These are phyloP conservation scores for Fusarium ambrosium DNA, from an alignment of 2,329 filamentous ascomycete species.

Conservation along the genomic window DNA sequence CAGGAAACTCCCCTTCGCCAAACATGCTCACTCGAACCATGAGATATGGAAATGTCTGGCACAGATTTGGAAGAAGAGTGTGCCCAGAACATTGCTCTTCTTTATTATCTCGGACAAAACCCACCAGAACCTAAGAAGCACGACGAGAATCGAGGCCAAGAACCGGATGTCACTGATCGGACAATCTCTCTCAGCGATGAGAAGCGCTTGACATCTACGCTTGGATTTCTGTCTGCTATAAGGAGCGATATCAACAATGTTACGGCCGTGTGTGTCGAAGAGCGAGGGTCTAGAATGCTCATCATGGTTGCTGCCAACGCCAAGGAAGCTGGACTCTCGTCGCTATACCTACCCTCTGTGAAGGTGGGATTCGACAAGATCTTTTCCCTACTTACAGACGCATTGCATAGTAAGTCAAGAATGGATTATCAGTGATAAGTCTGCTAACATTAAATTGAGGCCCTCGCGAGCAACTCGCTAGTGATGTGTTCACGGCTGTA, in stretches of 20 bases:
- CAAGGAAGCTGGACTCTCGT: not conserved
- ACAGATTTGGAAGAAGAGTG: conserved; percentile 1
- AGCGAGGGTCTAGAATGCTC: conserved; percentile 9
- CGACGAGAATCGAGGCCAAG: not conserved
- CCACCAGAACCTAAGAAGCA: too few relatives aligned
- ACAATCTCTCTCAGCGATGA: conserved; percentile 33
- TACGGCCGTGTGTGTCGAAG: conserved; percentile 39
- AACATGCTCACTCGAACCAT: not conserved
- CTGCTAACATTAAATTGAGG: conserved; percentile 4
- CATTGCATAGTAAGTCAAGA: not conserved
- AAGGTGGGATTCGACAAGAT: conserved; percentile 33
- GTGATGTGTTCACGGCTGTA: conserved; percentile 12
- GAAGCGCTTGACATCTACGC: conserved; percentile 18
- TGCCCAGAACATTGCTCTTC: conserved; percentile 32
- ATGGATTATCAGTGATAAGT: too few relatives aligned
- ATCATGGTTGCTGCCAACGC: conserved; percentile 42
- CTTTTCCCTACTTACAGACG: conserved; percentile 20
- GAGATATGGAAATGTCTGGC: not conserved
- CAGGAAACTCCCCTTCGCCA: not conserved
- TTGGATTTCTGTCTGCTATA: conserved; percentile 40
- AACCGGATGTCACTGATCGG: not conserved
- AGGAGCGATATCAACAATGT: conserved; percentile 15
- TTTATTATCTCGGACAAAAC: conserved; percentile 16
- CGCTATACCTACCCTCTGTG: conserved; percentile 27
- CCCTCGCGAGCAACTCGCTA: not conserved